These are phyloP conservation scores for Hebeloma cylindrosporum DNA, from an alignment of 768 basidiomycete species.

Conservation along the genomic window DNA sequence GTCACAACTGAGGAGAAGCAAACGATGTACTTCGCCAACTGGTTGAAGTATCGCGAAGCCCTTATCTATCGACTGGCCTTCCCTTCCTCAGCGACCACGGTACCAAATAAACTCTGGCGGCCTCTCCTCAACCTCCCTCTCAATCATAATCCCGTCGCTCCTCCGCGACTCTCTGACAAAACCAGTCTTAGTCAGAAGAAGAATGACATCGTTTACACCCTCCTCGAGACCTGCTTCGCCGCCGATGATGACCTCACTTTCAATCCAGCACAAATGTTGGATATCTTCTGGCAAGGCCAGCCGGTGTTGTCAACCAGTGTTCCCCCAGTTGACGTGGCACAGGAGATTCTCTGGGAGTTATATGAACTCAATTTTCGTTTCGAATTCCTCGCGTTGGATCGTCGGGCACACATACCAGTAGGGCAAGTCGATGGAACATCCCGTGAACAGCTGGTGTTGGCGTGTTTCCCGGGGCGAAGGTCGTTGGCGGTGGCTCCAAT, in stretches of 20 bases:
- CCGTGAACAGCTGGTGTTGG: background rate
- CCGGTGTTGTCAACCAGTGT: background rate
- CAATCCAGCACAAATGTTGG: background rate
- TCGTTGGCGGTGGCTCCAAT: background rate
- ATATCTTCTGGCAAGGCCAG: background rate
- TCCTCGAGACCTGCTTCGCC: background rate
- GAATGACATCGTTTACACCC: background rate
- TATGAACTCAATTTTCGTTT: conserved; percentile 9
- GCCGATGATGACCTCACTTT: background rate
- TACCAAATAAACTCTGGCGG: conserved; percentile 4
- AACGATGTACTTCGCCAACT: conserved; percentile 5
- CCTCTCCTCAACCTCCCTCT: conserved; percentile 3
- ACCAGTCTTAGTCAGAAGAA: background rate
- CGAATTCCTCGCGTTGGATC: conserved; percentile 2
- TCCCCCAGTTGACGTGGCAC: background rate
- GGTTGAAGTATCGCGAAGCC: conserved; percentile 6
- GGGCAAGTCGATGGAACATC: background rate
- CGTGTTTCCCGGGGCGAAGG: background rate
- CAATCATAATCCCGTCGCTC: background rate
- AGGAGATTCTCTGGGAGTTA: conserved; percentile 8
- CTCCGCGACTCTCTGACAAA: background rate
- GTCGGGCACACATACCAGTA: background rate
- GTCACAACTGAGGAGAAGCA: background rate
- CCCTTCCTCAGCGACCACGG: background rate
- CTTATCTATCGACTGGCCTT: background rate